Base-by-base conservation (phyloP, 495 filamentous ascomycete genomes). In the Lophiotrema nucula region DNA sequence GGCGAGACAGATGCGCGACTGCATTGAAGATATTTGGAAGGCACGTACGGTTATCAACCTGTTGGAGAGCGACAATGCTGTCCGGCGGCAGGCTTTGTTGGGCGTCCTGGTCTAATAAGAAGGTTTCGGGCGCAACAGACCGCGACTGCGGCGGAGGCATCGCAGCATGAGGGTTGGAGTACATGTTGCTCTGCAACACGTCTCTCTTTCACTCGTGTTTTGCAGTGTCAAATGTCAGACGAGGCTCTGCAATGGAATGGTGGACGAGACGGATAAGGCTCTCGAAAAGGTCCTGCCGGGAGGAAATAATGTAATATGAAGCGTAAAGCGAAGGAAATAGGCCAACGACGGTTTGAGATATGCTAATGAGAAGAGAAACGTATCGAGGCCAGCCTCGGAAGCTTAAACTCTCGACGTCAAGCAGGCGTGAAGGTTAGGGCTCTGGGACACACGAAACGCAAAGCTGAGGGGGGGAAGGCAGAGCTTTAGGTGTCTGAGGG, bases 61-160 rank as follows among this genome's bases (percentile, higher is more conserved):
- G 93, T 68, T 97, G 92, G 61, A 98, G 80, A 60, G 93, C 93
- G 71, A 97, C 90, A 79, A 97, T 90, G 70, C 91, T 88, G 77
- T 97, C 93, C 66, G 96, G 90, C 26, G 93, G 93, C 47, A 98
- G 83, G 61, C 87, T 90, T 74, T 96, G 90, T 74, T 97, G 92
- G 38, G 95, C 92, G 75, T 97, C 92, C 62, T 85, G 89, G 64
- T 90, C 95, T 62, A 98, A 82, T 88, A 97, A 92, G 67, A 98
- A 98, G 5, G 93, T 98, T 78, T 97, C 93, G 44, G 93, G 93
- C 72, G 65, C 67, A 33, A 71, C 65, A 3, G 67, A 65, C 12
- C 65, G 62, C 37, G 55, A 95, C 73, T 96, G 92, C 21, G 83
- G 81, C 21, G 84, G 83, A 61, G 83, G 79, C 82, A 86, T 85